A percentile compares a stretch with the other conserved stretches of the same genome.
Evolutionary conservation across 495 filamentous ascomycete species (phyloP).

Genomic region (Copromyces sp.): DNA sequence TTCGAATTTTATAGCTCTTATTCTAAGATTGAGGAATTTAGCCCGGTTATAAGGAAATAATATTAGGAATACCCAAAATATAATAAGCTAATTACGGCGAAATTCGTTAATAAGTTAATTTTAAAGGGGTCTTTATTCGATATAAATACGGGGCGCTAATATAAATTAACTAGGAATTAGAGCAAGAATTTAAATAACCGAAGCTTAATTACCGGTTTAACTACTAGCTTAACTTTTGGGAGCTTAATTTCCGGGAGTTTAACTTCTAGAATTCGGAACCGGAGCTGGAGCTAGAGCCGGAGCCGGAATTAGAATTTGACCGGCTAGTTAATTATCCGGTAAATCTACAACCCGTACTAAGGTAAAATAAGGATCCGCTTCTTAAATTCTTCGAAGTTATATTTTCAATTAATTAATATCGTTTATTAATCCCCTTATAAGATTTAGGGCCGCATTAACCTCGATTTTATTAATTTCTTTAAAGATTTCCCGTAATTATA

Average conservation of each 20-base stretch:
- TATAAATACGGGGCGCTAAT: not conserved
- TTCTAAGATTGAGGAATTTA: no score
- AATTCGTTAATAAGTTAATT: not conserved
- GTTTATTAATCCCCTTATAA: no score
- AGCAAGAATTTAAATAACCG: not conserved
- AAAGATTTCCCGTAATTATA: not conserved
- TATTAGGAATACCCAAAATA: no score
- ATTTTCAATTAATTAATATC: no score
- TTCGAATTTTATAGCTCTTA: no score
- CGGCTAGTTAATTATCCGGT: not conserved
- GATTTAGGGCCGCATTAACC: not conserved
- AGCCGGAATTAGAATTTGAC: no score
- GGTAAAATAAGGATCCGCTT: not conserved
- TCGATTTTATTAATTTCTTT: not conserved
- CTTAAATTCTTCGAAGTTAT: not conserved
- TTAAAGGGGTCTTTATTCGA: not conserved
- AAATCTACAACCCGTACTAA: not conserved
- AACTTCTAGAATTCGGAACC: no score
- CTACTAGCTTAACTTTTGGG: no score
- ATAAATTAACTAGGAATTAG: not conserved
- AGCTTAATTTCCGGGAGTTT: no score
- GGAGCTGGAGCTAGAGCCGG: no score
- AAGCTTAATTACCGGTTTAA: not conserved
- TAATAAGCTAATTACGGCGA: not conserved
- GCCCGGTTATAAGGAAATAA: no score